phyloP scores from a whole-genome alignment of 495 filamentous ascomycete species.

The Podospora didyma region DNA sequence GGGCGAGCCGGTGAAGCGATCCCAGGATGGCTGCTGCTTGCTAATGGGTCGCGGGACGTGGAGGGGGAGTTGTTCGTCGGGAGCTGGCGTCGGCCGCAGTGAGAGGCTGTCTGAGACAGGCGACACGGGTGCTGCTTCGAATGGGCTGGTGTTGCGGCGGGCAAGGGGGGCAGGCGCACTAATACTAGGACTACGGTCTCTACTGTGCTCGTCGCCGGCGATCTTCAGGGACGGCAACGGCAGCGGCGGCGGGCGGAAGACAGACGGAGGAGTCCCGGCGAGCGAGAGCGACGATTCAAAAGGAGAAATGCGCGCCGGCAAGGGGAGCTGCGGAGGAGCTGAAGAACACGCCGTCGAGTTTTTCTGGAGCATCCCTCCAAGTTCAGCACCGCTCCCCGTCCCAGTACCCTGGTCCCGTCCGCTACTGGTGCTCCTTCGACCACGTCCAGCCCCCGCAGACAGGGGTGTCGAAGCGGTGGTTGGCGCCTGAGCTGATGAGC shows the following conservation, averaged over 20 bases:
- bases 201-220: background rate
- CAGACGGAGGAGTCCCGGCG: conserved; percentile 6
- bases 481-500: conserved; percentile 9
- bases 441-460: background rate
- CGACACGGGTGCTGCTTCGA: conserved; percentile 19
- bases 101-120: conserved; percentile 24
- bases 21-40: conserved; percentile 18
- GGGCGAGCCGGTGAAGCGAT: conserved; percentile 19
- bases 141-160: conserved; percentile 6
- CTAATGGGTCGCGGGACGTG: conserved; percentile 15
- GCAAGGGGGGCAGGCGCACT: background rate
- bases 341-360: conserved; percentile 4
- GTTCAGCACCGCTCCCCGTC: too few relatives aligned
- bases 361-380: conserved; percentile 12
- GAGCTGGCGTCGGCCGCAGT: conserved; percentile 8
- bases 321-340: conserved; percentile 16
- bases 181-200: background rate
- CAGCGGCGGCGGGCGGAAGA: conserved; percentile 7
- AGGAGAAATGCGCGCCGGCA: conserved; percentile 20
- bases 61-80: conserved; percentile 16
- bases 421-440: too few relatives aligned
- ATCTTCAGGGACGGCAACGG: conserved; percentile 8
- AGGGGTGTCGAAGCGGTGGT: background rate
- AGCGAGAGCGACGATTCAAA: conserved; percentile 14
- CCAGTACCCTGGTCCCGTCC: too few relatives aligned